A percentile compares a stretch with the other conserved stretches of the same genome.
Conservation (phyloP, 768 basidiomycete genomes). For the Polyporus arcularius region DNA sequence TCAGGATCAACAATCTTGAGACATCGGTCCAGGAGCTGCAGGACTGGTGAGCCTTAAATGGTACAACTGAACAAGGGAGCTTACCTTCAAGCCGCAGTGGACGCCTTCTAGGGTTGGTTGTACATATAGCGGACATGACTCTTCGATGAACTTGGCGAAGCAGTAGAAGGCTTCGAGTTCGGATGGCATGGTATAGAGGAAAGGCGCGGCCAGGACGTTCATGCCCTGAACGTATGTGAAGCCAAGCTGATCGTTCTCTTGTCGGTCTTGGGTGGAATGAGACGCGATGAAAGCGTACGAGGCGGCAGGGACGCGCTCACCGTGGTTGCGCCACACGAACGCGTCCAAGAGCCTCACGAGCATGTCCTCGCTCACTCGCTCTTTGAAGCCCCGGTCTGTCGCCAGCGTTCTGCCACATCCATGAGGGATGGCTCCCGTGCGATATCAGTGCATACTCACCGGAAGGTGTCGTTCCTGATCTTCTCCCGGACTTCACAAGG, state of each 20-base stretch:
- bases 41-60: not conserved
- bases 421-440: not conserved
- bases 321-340: constrained; percentile 94
- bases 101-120: constrained; percentile 96
- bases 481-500: constrained; percentile 89
- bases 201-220: constrained; percentile 98
- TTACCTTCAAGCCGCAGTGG: constrained; percentile 89
- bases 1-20: constrained; percentile 90
- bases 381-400: constrained; percentile 97
- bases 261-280: constrained; percentile 53
- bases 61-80: not conserved
- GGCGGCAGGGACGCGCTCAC: constrained; percentile 39
- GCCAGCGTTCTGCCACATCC: constrained; percentile 70
- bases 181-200: constrained; percentile 95
- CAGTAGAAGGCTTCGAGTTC: constrained; percentile 98
- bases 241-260: constrained; percentile 75
- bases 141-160: constrained; percentile 95
- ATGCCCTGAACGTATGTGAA: constrained; percentile 99
- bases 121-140: constrained; percentile 93
- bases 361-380: constrained; percentile 96
- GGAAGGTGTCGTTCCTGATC: constrained; percentile 95
- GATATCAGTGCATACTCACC: constrained; percentile 45
- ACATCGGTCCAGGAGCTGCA: constrained; percentile 88
- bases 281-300: not conserved
- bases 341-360: constrained; percentile 95